A percentile compares a stretch with the other conserved stretches of the same genome.
Evolutionary conservation across 768 basidiomycete species (phyloP).

Genomic region (Lepiota venenata): DNA sequence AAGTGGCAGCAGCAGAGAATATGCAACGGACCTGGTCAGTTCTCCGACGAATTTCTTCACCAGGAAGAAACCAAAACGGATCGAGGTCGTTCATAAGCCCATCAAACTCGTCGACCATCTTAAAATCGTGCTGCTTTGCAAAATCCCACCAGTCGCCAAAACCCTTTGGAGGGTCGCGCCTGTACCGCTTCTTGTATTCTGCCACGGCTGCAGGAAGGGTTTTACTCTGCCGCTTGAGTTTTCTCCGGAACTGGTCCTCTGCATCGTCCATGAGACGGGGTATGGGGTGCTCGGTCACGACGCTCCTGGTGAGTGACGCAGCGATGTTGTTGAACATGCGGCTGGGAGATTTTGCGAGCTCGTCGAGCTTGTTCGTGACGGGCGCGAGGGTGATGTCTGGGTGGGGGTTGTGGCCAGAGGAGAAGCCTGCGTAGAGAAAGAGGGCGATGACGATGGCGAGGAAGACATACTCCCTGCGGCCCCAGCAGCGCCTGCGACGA

Average conservation of each 20-base stretch:
- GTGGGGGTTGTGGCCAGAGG: constrained; percentile 31
- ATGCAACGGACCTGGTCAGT: constrained; percentile 44
- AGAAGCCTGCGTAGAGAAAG: constrained; percentile 50
- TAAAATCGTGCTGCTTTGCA: constrained; percentile 64
- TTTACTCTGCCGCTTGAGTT: constrained; percentile 74
- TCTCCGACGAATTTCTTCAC: constrained; percentile 67
- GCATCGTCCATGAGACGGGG: constrained; percentile 81
- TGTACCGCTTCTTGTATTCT: constrained; percentile 81
- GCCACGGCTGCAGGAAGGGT: constrained; percentile 73
- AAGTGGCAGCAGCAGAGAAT: not conserved
- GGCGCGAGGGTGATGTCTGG: constrained; percentile 16
- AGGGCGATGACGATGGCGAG: constrained; percentile 37
- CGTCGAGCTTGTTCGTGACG: constrained; percentile 18
- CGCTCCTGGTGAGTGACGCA: constrained; percentile 10
- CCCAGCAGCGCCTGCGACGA: not conserved
- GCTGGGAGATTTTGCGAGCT: constrained; percentile 14
- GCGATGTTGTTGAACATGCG: constrained; percentile 16
- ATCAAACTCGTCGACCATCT: constrained; percentile 90
- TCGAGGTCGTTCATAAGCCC: constrained; percentile 72
- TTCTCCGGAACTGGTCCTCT: constrained; percentile 62
- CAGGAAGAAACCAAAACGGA: constrained; percentile 79
- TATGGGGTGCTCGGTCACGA: constrained; percentile 66
- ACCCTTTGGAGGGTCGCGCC: constrained; percentile 78
- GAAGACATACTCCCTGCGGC: constrained; percentile 36
- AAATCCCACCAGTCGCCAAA: constrained; percentile 92